A percentile compares a stretch with the other conserved stretches of the same genome.
Evolutionary conservation across 1,139 yeast genomes (phyloP).

Genomic region (Hansenula sp.): DNA sequence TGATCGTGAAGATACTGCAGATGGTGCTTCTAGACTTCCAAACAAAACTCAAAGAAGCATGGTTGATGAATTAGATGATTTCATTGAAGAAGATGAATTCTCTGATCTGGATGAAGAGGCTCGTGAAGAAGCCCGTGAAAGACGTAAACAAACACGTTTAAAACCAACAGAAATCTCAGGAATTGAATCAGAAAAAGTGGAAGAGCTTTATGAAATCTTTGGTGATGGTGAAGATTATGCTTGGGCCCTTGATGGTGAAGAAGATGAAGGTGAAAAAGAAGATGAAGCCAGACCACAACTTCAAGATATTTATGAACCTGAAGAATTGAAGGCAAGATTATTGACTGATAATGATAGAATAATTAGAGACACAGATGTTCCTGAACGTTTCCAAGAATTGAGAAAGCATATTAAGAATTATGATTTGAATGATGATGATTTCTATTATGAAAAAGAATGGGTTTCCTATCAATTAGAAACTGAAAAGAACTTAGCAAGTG

Average conservation of each 20-base stretch:
- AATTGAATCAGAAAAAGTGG: slow-evolving; percentile 88
- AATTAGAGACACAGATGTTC: slow-evolving; percentile 82
- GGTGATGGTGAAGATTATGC: slow-evolving; percentile 98
- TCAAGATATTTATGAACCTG: slow-evolving; percentile 90
- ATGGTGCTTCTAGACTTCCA: slow-evolving; percentile 26
- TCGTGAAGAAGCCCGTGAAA: slow-evolving; percentile 33
- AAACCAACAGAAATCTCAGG: slow-evolving; percentile 63
- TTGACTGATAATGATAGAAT: slow-evolving; percentile 89
- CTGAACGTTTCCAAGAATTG: slow-evolving; percentile 84
- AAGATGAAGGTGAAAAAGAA: slow-evolving; percentile 45
- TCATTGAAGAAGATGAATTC: slow-evolving; percentile 94
- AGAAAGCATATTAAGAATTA: slow-evolving; percentile 62
- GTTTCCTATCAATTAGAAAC: slow-evolving; percentile 51
- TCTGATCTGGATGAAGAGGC: slow-evolving; percentile 84
- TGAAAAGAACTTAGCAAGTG: slow-evolving; percentile 43
- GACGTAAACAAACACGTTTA: slow-evolving; percentile 32
- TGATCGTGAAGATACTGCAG: slow-evolving; percentile 34
- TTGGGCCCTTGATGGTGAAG: slow-evolving; percentile 95
- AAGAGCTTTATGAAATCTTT: slow-evolving; percentile 89
- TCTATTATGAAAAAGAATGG: slow-evolving; percentile 75
- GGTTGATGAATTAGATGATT: slow-evolving; percentile 88
- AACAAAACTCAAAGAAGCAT: slow-evolving; percentile 18
- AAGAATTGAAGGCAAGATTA: slow-evolving; percentile 85
- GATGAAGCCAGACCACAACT: slow-evolving; percentile 55
- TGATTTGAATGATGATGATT: slow-evolving; percentile 64